Evolutionary conservation across 345 rosid species (phyloP).

Genomic region (Iberis pinnata): DNA sequence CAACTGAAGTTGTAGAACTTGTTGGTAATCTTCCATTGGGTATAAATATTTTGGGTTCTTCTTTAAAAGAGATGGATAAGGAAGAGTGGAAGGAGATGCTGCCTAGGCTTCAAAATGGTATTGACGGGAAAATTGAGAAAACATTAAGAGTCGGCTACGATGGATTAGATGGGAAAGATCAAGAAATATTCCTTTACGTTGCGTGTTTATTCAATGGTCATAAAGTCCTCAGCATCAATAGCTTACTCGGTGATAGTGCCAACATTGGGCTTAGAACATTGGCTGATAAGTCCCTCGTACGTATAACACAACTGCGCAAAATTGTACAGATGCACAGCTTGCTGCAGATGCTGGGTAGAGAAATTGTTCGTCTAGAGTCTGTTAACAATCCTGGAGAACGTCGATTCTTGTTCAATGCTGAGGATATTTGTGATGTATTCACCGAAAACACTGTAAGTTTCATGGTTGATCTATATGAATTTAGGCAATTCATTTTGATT

Average conservation of each 20-base stretch:
- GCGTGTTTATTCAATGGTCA: constrained; percentile 28
- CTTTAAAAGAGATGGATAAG: background rate
- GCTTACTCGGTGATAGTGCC: constrained; percentile 13
- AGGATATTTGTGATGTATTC: constrained; percentile 21
- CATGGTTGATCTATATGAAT: no score
- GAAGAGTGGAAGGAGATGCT: constrained; percentile 20
- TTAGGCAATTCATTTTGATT: no score
- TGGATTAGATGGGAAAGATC: background rate
- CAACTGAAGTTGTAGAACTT: constrained; percentile 3
- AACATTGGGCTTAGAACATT: constrained; percentile 7
- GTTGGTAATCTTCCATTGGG: constrained; percentile 30
- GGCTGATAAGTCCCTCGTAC: constrained; percentile 22
- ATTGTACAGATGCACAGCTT: constrained; percentile 1
- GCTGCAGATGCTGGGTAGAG: constrained; percentile 25
- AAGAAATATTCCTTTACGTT: constrained; percentile 30
- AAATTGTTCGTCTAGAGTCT: constrained; percentile 16
- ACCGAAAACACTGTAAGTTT: constrained; percentile 14
- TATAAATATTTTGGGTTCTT: constrained; percentile 26
- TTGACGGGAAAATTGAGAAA: constrained; percentile 1
- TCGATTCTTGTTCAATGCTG: constrained; percentile 17
- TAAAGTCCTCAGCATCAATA: background rate
- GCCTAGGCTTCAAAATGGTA: background rate
- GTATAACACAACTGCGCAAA: background rate
- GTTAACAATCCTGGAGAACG: constrained; percentile 6
- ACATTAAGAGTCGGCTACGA: constrained; percentile 28